These are phyloP conservation scores for Epichloe hybrida DNA, from an alignment of 2,329 filamentous ascomycete genomes.

Conservation along the genomic window DNA sequence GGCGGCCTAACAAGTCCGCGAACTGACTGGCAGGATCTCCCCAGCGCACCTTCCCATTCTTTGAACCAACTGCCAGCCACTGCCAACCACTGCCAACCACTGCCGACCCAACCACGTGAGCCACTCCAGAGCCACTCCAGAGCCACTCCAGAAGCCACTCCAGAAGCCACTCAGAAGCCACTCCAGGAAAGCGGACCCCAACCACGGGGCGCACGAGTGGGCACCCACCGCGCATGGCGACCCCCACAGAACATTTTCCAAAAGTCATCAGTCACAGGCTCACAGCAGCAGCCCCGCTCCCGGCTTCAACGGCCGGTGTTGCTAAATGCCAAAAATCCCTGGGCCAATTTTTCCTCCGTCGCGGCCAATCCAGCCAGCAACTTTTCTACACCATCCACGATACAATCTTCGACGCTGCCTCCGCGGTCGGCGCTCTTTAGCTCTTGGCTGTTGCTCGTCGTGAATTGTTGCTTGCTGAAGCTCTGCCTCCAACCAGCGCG, in stretches of 20 bases:
- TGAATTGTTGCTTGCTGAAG: background rate
- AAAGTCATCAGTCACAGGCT: background rate
- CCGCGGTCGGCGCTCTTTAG: slow-evolving; percentile 4
- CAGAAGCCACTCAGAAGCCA: too few species aligned
- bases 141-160: too few species aligned
- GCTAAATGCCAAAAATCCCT: background rate
- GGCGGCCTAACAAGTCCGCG: too few species aligned
- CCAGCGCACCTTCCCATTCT: background rate
- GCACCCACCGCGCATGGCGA: background rate
- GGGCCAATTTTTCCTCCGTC: slow-evolving; percentile 5
- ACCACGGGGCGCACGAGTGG: too few species aligned
- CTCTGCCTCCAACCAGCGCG: background rate
- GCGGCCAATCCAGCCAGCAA: background rate
- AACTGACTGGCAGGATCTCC: background rate
- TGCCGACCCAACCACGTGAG: too few species aligned
- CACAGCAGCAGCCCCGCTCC: background rate
- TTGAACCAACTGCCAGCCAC: background rate
- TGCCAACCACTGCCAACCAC: too few species aligned
- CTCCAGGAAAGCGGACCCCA: too few species aligned
- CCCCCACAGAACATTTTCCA: background rate
- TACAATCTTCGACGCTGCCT: slow-evolving; percentile 1
- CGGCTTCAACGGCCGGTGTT: slow-evolving; percentile 1
- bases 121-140: too few species aligned
- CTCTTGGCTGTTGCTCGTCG: background rate
- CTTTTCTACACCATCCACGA: slow-evolving; percentile 1